These are phyloP conservation scores for Lipomyces anomalus DNA, from an alignment of 805 yeast species.

Conservation along the genomic window DNA sequence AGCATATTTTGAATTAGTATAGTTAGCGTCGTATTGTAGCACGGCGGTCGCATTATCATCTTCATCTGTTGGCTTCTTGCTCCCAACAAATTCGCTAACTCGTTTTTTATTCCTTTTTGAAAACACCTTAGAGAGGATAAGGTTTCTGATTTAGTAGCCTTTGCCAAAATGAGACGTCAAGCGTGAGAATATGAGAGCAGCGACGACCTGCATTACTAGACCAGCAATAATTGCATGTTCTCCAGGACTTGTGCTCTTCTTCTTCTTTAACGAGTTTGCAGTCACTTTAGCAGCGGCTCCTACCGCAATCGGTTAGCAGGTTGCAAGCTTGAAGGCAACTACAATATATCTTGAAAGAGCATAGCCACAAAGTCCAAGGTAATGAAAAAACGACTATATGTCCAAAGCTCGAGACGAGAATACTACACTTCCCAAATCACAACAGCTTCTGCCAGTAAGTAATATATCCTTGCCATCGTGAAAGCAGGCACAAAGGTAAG, in stretches of 20 bases:
- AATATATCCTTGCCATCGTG: conserved; percentile 76
- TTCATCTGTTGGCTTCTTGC: neutral
- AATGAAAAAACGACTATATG: neutral
- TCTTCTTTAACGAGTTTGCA: conserved; percentile 33
- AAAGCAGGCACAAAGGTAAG: conserved; percentile 76
- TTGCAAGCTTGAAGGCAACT: conserved; percentile 59
- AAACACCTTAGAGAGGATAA: neutral
- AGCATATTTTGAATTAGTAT: neutral
- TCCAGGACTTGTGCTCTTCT: conserved; percentile 39
- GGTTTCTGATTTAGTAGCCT: too few species aligned
- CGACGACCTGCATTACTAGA: conserved; percentile 63
- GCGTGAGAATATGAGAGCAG: conserved; percentile 47
- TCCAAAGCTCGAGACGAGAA: neutral
- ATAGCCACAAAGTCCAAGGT: neutral
- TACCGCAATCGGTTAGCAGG: neutral
- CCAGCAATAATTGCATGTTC: conserved; percentile 70
- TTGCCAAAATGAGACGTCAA: too few species aligned
- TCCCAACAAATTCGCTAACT: neutral
- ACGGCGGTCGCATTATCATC: neutral
- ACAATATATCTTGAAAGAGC: conserved; percentile 46
- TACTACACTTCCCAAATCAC: neutral
- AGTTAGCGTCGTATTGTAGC: neutral
- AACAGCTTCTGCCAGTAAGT: conserved; percentile 36
- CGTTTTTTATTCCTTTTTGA: neutral
- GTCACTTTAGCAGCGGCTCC: too few species aligned